phyloP scores from a whole-genome alignment of 768 basidiomycete genomes.

The Trametes coccinea region DNA sequence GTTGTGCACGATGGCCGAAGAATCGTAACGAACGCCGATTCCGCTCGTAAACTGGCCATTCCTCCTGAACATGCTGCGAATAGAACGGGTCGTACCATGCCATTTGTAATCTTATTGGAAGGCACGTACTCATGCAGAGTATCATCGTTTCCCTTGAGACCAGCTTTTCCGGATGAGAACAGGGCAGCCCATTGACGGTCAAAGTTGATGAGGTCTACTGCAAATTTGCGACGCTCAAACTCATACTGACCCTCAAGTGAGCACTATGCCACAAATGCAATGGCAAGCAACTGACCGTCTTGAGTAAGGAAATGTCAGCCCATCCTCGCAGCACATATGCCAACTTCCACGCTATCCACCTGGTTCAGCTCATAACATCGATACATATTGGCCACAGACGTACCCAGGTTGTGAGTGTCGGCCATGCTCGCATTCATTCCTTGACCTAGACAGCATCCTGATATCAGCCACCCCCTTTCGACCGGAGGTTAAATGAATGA shows the following conservation, averaged over 20 bases:
- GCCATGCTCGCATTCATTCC: constrained; percentile 58
- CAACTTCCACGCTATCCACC: constrained; percentile 51
- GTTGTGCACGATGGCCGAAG: constrained; percentile 39
- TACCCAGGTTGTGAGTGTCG: constrained; percentile 53
- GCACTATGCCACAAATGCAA: too few species aligned
- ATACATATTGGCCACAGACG: background rate
- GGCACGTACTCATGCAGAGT: constrained; percentile 45
- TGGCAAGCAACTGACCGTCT: constrained; percentile 38
- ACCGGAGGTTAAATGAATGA: background rate
- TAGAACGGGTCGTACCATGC: background rate
- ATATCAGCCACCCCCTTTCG: background rate
- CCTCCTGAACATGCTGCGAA: constrained; percentile 42
- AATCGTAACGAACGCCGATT: constrained; percentile 48
- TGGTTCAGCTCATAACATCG: background rate
- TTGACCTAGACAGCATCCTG: constrained; percentile 34
- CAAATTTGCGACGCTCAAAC: constrained; percentile 54
- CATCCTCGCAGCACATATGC: constrained; percentile 48
- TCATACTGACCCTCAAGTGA: constrained; percentile 42
- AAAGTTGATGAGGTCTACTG: constrained; percentile 54
- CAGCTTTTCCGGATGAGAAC: constrained; percentile 52
- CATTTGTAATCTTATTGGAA: background rate
- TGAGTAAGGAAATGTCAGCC: constrained; percentile 46
- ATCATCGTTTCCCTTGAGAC: constrained; percentile 39
- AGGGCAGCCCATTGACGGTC: constrained; percentile 52
- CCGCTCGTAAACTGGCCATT: constrained; percentile 50